Conservation (phyloP, 2,329 filamentous ascomycete species). For the Thielaviopsis ethacetica region DNA sequence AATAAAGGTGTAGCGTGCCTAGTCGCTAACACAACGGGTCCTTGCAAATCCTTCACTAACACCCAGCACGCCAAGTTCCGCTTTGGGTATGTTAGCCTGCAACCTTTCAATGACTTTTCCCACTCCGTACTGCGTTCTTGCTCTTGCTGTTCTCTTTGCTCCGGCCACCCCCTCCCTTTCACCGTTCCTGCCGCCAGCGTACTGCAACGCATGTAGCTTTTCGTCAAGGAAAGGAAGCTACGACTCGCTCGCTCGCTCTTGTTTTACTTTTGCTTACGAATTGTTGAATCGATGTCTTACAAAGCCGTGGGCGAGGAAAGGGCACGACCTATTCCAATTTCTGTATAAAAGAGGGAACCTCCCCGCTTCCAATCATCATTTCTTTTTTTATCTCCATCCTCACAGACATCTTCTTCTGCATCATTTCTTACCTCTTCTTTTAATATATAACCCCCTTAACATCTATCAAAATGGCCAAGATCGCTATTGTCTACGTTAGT, state of each 20-base stretch:
- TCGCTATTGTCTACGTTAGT: conserved; percentile 79
- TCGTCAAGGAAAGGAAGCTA: background rate
- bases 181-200: background rate
- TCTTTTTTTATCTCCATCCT: background rate
- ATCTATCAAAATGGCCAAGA: conserved; percentile 53
- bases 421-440: background rate
- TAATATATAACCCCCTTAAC: background rate
- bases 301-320: background rate
- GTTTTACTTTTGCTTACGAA: background rate
- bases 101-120: background rate
- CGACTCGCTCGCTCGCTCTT: background rate
- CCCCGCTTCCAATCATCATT: background rate
- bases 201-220: background rate
- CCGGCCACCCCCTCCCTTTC: background rate
- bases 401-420: background rate
- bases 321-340: too few relatives aligned
- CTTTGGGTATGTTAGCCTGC: background rate
- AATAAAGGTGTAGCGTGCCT: background rate
- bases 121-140: too few relatives aligned
- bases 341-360: background rate
- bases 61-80: background rate
- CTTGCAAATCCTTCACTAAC: background rate
- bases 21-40: background rate
- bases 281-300: background rate
- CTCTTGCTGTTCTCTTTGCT: background rate